Evolutionary conservation across 257 asterid genomes (phyloP), one percentile per base, ranked within the genome.

Genomic region (Oldenlandia corymbosa): DNA sequence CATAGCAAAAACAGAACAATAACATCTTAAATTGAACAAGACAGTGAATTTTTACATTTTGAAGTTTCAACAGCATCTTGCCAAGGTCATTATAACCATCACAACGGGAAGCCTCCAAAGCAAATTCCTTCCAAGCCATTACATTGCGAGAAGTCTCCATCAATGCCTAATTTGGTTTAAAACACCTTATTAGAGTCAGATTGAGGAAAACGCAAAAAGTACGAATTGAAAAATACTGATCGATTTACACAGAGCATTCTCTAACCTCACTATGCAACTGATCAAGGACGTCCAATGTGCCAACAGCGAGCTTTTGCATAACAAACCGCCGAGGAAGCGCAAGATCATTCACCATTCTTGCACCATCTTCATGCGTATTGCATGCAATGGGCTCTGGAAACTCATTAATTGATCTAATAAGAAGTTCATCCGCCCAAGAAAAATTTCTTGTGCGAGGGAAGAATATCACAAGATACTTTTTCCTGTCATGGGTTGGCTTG

Each of bases 361-460:
- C 68, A 67, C 94, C 97, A 73, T 77, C 85, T 74, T 77, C 76
- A 78, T 93, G 97, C 34, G 97, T 77, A 77, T 81, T 85, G 73
- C 83, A 84, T 37, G 95, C 89, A 68, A 93, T 87, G 69, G 96
- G 96, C 69, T 85, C 68, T 1, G 97, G 99, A 45, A 71, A 81
- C 58, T 90, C 96, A 65, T 76, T 66, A 65, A 93, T 93, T 57
- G 94, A 92, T 60, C 95, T 88, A 76, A 90, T 86, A 68, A 90
- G 87, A 48, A 83, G 90, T 76, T 84, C 95, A 71, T 93, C 97
- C 12, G 93, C 99, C 99, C 99, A 93, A 32, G 96, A 90, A 75
- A 81, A 85, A 69, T 86, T 93, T 72, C 97, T 81, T 57, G 94
- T 85, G 36, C 86, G 87, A 13, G 97, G 97, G 80, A 93, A 93